Conservation (phyloP, 2,329 filamentous ascomycete species). For the Gyromitra esculenta region DNA sequence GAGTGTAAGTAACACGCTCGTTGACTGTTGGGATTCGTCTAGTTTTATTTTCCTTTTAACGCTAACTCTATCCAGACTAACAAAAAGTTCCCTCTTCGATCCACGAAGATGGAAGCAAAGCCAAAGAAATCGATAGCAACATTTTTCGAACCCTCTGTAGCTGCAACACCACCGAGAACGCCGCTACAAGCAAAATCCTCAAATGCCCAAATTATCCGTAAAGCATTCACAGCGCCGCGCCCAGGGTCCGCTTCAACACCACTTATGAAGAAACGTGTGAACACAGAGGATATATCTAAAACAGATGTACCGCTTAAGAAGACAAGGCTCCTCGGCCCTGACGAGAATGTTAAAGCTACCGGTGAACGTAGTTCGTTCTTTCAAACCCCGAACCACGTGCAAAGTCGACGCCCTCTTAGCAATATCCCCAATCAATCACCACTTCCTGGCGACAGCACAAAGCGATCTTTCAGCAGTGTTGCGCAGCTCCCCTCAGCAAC, state of each 20-base stretch:
- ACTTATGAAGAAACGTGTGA: slow-evolving; percentile 35
- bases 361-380: slow-evolving; percentile 54
- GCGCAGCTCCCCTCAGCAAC: not conserved
- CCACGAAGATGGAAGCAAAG: not conserved
- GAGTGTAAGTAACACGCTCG: slow-evolving; percentile 23
- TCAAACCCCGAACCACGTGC: slow-evolving; percentile 33
- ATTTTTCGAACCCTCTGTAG: slow-evolving; percentile 35
- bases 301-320: slow-evolving; percentile 44
- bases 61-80: slow-evolving; percentile 18
- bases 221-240: slow-evolving; percentile 33
- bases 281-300: slow-evolving; percentile 24
- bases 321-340: slow-evolving; percentile 27
- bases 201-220: slow-evolving; percentile 38
- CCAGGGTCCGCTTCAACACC: slow-evolving; percentile 32
- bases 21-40: not conserved
- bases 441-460: not conserved
- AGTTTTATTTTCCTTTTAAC: slow-evolving; percentile 3
- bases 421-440: slow-evolving; percentile 16
- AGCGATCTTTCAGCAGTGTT: not conserved
- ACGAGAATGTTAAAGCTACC: slow-evolving; percentile 43
- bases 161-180: slow-evolving; percentile 23
- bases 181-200: slow-evolving; percentile 27
- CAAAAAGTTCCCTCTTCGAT: slow-evolving; percentile 15
- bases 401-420: slow-evolving; percentile 36
- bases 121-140: slow-evolving; percentile 33